These are phyloP conservation scores for Acer yangbiense DNA, from an alignment of 345 rosid species.

Conservation along the genomic window DNA sequence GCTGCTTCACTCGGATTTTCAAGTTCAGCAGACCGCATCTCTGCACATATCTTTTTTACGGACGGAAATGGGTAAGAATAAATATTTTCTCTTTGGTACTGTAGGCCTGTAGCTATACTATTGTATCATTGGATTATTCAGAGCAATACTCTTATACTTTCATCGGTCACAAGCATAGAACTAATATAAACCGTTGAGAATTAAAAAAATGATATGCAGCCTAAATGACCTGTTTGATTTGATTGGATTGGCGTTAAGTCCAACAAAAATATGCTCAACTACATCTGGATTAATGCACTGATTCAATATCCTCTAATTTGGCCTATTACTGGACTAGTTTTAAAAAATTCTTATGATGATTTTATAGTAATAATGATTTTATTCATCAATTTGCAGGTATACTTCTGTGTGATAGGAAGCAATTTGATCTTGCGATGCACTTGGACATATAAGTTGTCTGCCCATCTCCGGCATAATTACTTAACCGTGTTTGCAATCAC, in stretches of 20 bases:
- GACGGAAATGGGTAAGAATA: constrained; percentile 80
- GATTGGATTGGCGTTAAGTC: neutral
- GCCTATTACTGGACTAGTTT: neutral
- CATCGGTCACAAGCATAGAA: neutral
- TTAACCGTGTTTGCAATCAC: constrained; percentile 74
- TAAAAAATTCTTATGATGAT: too few species aligned
- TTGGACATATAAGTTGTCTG: constrained; percentile 96
- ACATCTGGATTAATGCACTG: neutral
- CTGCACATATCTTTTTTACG: constrained; percentile 55
- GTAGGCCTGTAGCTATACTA: neutral
- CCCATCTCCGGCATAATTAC: constrained; percentile 94
- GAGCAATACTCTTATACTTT: neutral
- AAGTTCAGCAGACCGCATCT: constrained; percentile 68
- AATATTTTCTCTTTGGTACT: neutral
- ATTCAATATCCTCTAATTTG: neutral
- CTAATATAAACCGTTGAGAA: neutral
- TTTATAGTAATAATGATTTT: neutral
- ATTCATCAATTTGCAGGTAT: constrained; percentile 54
- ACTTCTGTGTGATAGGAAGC: constrained; percentile 89
- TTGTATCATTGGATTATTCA: neutral
- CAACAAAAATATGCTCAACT: neutral
- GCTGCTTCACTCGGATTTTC: constrained; percentile 87
- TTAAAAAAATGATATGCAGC: neutral
- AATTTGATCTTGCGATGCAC: constrained; percentile 87
- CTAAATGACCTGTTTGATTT: neutral